A percentile compares a stretch with the other conserved stretches of the same genome.
phyloP scores from a whole-genome alignment of 2,329 filamentous ascomycete genomes.

The Chaetomium sp. region DNA sequence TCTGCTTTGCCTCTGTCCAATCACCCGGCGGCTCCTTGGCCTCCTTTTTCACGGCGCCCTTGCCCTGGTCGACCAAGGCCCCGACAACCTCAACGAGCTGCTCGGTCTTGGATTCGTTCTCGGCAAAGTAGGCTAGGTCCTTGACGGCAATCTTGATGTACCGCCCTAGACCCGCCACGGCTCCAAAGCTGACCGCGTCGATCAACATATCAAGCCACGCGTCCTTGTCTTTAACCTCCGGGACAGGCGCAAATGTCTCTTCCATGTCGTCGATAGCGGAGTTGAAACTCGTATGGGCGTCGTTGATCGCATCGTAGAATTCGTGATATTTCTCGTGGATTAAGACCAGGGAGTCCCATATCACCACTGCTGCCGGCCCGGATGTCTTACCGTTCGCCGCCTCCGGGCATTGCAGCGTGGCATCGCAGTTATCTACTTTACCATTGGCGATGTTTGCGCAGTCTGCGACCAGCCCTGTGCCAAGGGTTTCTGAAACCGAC shows the following conservation, averaged over 20 bases:
- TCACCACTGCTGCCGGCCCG: no score
- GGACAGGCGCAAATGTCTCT: conserved; percentile 27
- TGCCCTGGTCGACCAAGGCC: conserved; percentile 24
- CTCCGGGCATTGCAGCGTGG: no score
- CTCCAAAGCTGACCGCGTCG: conserved; percentile 27
- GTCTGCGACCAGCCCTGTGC: no score
- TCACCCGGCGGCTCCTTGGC: background rate
- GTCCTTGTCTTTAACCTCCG: conserved; percentile 18
- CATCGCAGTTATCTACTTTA: no score
- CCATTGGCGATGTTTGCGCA: no score
- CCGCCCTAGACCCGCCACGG: conserved; percentile 20
- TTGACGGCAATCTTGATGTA: conserved; percentile 27
- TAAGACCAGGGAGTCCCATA: conserved; percentile 20
- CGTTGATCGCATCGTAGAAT: background rate
- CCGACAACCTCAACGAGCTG: conserved; percentile 25
- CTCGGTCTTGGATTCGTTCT: background rate
- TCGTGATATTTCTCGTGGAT: conserved; percentile 21
- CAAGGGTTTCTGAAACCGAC: conserved; percentile 1
- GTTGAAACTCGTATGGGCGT: background rate
- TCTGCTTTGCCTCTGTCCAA: conserved; percentile 26
- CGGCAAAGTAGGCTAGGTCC: conserved; percentile 19
- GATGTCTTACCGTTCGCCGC: no score
- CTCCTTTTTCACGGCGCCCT: conserved; percentile 26
- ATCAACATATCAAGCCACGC: conserved; percentile 27
- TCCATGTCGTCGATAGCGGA: background rate